These are phyloP conservation scores for Thermochaetoides dissita DNA, from an alignment of 2,329 filamentous ascomycete species.

Conservation along the genomic window DNA sequence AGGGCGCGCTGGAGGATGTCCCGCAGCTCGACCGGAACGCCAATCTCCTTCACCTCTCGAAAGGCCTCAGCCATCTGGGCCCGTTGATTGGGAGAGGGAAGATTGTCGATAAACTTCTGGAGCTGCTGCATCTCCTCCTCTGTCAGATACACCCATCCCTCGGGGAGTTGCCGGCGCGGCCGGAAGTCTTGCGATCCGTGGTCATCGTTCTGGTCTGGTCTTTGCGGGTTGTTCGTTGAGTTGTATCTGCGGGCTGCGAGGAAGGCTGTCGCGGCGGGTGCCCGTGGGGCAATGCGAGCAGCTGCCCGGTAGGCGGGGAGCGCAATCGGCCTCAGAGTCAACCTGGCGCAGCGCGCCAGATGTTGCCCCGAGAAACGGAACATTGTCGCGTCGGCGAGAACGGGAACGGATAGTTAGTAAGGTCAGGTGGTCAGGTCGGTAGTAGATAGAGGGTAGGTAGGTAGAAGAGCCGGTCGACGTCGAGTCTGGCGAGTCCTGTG, in stretches of 20 bases:
- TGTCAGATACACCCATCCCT: slow-evolving; percentile 32
- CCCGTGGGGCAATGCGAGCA: slow-evolving; percentile 11
- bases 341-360: slow-evolving; percentile 16
- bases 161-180: slow-evolving; percentile 21
- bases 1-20: slow-evolving; percentile 47
- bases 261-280: slow-evolving; percentile 6
- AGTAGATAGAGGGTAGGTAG: too few relatives aligned
- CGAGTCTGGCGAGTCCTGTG: too few relatives aligned
- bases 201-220: slow-evolving; percentile 7
- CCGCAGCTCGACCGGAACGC: slow-evolving; percentile 55
- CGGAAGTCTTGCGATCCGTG: too few relatives aligned
- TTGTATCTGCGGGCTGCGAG: slow-evolving; percentile 15
- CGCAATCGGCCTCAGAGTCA: slow-evolving; percentile 14
- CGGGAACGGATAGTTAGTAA: neutral
- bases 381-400: slow-evolving; percentile 10
- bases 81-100: slow-evolving; percentile 39
- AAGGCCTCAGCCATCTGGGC: slow-evolving; percentile 45
- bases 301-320: slow-evolving; percentile 13
- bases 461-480: too few relatives aligned
- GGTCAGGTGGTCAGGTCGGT: neutral
- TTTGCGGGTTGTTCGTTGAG: slow-evolving; percentile 13
- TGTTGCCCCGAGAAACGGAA: slow-evolving; percentile 19
- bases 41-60: slow-evolving; percentile 49
- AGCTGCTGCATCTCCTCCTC: slow-evolving; percentile 34
- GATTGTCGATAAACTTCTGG: slow-evolving; percentile 43